Percentiles rank a stretch among this genome's conserved stretches.
Conservation (phyloP, 2,329 filamentous ascomycete genomes). For the Ceratocystis harringtonii region DNA sequence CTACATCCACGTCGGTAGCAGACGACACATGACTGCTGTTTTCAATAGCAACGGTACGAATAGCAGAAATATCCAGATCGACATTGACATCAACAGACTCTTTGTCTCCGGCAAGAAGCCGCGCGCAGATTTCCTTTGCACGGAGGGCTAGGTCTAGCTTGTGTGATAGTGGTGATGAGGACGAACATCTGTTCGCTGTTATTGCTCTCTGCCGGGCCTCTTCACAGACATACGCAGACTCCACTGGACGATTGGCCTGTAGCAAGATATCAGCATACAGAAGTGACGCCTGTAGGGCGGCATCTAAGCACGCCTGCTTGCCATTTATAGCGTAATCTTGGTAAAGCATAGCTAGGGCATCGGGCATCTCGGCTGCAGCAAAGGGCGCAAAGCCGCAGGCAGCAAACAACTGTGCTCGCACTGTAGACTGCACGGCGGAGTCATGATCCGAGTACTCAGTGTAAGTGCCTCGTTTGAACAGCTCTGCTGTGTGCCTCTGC, state of each 20-base stretch:
- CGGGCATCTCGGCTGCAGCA: background rate
- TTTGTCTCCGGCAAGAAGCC: background rate
- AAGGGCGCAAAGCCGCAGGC: background rate
- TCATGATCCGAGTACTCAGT: background rate
- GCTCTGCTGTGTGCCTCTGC: background rate
- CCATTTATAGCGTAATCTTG: background rate
- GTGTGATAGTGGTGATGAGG: background rate
- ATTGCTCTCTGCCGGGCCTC: background rate
- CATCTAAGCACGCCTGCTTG: background rate
- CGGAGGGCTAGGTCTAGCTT: background rate
- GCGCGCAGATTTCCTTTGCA: background rate
- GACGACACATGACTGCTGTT: background rate
- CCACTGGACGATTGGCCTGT: background rate
- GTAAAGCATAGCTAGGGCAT: background rate
- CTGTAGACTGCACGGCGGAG: background rate
- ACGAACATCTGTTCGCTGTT: background rate
- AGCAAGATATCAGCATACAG: background rate
- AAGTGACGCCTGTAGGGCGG: background rate
- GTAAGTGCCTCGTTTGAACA: background rate
- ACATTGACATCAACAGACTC: background rate
- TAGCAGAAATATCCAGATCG: background rate
- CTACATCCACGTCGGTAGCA: background rate
- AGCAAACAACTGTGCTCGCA: slow-evolving; percentile 1
- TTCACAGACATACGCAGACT: background rate
- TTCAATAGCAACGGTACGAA: background rate